Percentiles rank a stretch among this genome's conserved stretches.
phyloP scores from a whole-genome alignment of 176 grass and related monocot genomes.

The Oryza nivara region DNA sequence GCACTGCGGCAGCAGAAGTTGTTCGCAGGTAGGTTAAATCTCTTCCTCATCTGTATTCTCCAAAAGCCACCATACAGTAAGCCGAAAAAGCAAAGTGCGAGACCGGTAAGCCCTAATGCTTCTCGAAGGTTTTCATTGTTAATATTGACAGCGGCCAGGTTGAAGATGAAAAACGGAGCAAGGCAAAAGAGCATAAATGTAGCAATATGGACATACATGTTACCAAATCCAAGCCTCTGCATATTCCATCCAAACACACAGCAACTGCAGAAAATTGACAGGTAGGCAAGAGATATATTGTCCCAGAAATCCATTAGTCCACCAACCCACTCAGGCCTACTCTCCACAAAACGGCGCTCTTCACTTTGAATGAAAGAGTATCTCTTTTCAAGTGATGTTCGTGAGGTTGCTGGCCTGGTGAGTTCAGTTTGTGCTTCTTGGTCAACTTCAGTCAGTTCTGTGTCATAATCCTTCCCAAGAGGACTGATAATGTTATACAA shows the following conservation, averaged over 20 bases:
- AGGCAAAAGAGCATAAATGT: conserved; percentile 90
- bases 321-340: conserved; percentile 70
- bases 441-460: conserved; percentile 37
- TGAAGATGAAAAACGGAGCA: conserved; percentile 96
- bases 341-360: conserved; percentile 53
- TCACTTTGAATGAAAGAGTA: conserved; percentile 62
- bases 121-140: conserved; percentile 54
- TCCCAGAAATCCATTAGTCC: conserved; percentile 80
- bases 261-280: conserved; percentile 84
- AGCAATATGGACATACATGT: conserved; percentile 92
- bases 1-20: conserved; percentile 63
- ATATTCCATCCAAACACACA: conserved; percentile 99
- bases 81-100: conserved; percentile 71
- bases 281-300: conserved; percentile 62
- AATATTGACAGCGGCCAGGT: conserved; percentile 82
- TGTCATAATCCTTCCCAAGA: conserved; percentile 82
- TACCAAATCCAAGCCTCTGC: conserved; percentile 93
- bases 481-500: conserved; percentile 77
- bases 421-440: conserved; percentile 59
- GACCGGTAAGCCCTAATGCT: conserved; percentile 62
- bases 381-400: conserved; percentile 45
- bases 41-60: conserved; percentile 97
- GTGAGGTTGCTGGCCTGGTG: conserved; percentile 26
- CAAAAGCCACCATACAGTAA: conserved; percentile 93
- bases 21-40: conserved; percentile 70